Evolutionary conservation across 148 eudicot genomes (phyloP), one percentile per base, ranked within the genome.

Genomic region (Vaccinium myrtillus): DNA sequence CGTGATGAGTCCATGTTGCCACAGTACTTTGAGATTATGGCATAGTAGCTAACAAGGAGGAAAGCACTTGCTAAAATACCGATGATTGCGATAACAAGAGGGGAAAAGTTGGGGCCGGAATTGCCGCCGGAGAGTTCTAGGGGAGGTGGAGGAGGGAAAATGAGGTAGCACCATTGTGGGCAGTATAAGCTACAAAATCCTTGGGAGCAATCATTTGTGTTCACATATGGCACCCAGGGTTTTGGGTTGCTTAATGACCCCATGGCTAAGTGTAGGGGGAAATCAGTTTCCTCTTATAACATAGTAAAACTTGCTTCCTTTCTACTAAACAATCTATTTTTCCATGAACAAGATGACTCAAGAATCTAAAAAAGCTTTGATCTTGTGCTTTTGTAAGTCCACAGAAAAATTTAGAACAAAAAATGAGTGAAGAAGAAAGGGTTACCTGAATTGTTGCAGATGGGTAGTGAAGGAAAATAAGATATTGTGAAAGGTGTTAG

Each of bases 41-140:
- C 94, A 83, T 95, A 93, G 90, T 95, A 94, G 86, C 95, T 91
- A 10, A 94, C 91, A 36, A 95, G 87, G 61, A 95, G 94, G 76
- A 93, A 93, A 59, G 97, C 98, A 85, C 95, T 92, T 1, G 93
- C 97, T 53, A 95, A 83, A 83, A 93, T 88, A 5, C 95, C 95
- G 14, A 94, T 92, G 53, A 95, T 90, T 13, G 95, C 90, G 39
- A 95, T 94, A 10, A 95, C 94, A n/a, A 95, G 92, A 71, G 98
- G 97, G 1, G 98, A 94, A 75, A 94, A 92, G 80, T 85, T 90
- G 0, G 88, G 81, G 36, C 87, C 82, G 15, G 90, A 78, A 78
- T 80, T 82, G 32, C 89, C 88, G 9, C 84, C 76, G 1, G 91
- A 88, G 79, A 90, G 86, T 27, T 77, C 61, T 0, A 85, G 49